Evolutionary conservation across 2,329 filamentous ascomycete species (phyloP), one percentile per base, ranked within the genome.

Genomic region (Penicillium sclerotiorum): DNA sequence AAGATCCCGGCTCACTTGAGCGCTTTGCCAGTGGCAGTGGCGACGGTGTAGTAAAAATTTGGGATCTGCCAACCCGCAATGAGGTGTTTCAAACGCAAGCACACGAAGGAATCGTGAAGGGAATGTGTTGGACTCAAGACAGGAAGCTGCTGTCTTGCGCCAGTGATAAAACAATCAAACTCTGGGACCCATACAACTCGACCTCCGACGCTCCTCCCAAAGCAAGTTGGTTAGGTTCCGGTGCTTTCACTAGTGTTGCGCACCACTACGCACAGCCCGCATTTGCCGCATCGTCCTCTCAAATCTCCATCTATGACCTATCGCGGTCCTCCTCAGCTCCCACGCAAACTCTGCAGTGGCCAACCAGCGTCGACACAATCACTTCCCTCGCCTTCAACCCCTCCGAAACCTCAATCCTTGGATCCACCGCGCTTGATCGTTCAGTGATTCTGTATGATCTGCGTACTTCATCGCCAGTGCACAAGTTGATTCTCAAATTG

Each of bases 61-160:
- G 91, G 91, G 87, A 95, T 71, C 75, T 94, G 60, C 82, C 85
- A 8, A 86, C 79, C 54, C 78, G 83, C 49, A 84, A 88, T 22
- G 87, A 94, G 67, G 80, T 87, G 40, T 93, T 89, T 86, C 81
- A 89, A 62, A 81, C 82, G 3, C 84, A 88, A 56, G 93, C 91
- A 20, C 95, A 99, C 69, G 89, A 96, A 62, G 95, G 95, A 61
- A 87, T 96, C 37, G 90, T 97, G 60, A 96, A 95, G 77, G 89
- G 88, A 12, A 80, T 96, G 67, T 88, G 86, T 61, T 99, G 93
- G 88, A 96, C 91, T 3, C 81, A 84, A 37, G 90, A 95, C 61
- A 83, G 86, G 65, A 93, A 91, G 67, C 78, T 97, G 12, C 76
- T 97, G 39, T 93, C 90, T 1, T 96, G 92, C 67, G 91, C 89